Evolutionary conservation across 352 stramenopile species (phyloP).

Genomic region (Pythium graminicola): DNA sequence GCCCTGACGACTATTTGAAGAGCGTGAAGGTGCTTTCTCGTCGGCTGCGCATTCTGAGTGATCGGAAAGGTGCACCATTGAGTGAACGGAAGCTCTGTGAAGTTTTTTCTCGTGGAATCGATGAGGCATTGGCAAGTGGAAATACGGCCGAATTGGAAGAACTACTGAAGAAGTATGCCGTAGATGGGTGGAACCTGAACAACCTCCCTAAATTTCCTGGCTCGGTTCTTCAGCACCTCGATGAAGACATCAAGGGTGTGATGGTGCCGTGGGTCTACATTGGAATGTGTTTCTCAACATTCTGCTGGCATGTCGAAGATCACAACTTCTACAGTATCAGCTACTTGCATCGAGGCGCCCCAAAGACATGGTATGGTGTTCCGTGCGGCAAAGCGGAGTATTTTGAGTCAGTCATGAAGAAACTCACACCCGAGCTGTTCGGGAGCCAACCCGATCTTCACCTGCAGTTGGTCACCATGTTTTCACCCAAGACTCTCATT

Average conservation of each 20-base stretch:
- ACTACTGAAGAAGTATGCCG: constrained; percentile 64
- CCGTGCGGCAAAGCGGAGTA: constrained; percentile 86
- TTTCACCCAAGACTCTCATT: constrained; percentile 57
- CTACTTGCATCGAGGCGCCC: constrained; percentile 95
- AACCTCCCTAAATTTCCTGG: constrained; percentile 94
- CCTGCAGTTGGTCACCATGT: constrained; percentile 88
- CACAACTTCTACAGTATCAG: constrained; percentile 99
- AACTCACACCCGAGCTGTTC: constrained; percentile 93
- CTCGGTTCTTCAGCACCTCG: constrained; percentile 93
- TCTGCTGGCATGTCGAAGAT: constrained; percentile 99
- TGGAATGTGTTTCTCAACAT: constrained; percentile 98
- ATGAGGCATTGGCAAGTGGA: constrained; percentile 15
- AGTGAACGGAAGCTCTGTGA: constrained; percentile 29
- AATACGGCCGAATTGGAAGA: constrained; percentile 35
- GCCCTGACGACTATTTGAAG: constrained; percentile 48
- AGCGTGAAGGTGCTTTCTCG: constrained; percentile 43
- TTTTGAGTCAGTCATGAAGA: constrained; percentile 87
- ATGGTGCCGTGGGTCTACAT: constrained; percentile 99
- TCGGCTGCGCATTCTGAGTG: constrained; percentile 43
- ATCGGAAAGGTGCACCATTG: constrained; percentile 14
- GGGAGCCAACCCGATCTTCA: constrained; percentile 94
- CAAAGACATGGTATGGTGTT: constrained; percentile 98
- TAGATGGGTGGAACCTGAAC: constrained; percentile 97
- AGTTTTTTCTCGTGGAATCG: constrained; percentile 54
- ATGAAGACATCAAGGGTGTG: constrained; percentile 97